phyloP scores from a whole-genome alignment of 148 eudicot species.

The Diospyros lotus region DNA sequence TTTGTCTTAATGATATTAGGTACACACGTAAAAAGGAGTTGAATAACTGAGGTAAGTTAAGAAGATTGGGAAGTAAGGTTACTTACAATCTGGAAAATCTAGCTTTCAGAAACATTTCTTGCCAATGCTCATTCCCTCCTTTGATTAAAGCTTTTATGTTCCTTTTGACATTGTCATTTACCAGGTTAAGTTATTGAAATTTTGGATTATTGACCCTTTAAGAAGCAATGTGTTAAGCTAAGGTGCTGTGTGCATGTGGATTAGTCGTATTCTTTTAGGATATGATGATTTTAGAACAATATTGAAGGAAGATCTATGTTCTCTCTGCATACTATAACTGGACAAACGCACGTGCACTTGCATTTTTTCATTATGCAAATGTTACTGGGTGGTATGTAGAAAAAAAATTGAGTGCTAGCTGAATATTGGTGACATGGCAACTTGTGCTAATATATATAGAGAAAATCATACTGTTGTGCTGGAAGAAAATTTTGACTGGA shows the following conservation, averaged over 20 bases:
- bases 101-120: not conserved
- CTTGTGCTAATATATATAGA: not conserved
- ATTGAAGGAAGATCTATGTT: not conserved
- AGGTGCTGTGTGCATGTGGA: not conserved
- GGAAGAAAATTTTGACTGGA: not conserved
- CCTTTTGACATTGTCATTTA: not conserved
- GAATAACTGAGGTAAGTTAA: not conserved
- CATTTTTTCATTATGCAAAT: not conserved
- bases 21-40: too few relatives aligned
- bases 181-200: not conserved
- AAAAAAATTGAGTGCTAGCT: not conserved
- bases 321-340: not conserved
- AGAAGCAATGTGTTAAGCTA: not conserved
- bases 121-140: not conserved
- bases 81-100: not conserved
- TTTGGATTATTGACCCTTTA: slow-evolving; percentile 1
- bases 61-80: not conserved
- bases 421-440: not conserved
- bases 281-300: not conserved
- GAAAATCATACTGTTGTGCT: not conserved
- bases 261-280: not conserved
- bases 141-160: not conserved
- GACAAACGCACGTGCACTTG: not conserved
- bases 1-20: too few relatives aligned
- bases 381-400: not conserved